phyloP scores from a whole-genome alignment of 73 alveolate genomes.

The Urostyla sp. region DNA sequence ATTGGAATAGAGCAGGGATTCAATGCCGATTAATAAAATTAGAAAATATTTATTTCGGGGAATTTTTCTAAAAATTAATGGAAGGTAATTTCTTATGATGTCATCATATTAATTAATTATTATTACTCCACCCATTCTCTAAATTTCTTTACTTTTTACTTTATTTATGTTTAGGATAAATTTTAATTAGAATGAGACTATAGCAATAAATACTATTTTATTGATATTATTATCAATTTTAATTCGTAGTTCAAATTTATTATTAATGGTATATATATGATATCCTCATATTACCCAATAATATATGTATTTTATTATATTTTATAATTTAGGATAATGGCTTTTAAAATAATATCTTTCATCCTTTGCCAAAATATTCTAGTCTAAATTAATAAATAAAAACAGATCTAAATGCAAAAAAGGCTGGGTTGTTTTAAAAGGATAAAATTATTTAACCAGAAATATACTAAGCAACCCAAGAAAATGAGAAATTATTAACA shows the following conservation, averaged over 20 bases:
- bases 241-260: slow-evolving; percentile 39
- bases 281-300: slow-evolving; percentile 17
- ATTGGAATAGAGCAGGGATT: too few species aligned
- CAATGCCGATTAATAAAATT: too few species aligned
- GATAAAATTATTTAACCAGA: too few species aligned
- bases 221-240: too few species aligned
- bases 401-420: neutral
- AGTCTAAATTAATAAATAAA: neutral
- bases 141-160: too few species aligned
- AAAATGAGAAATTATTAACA: too few species aligned
- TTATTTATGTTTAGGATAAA: too few species aligned
- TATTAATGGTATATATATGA: slow-evolving; percentile 8
- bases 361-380: slow-evolving; percentile 1
- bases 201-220: too few species aligned
- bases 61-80: neutral
- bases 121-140: too few species aligned
- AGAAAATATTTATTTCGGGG: neutral
- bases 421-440: neutral
- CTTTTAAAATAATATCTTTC: neutral
- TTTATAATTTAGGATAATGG: slow-evolving; percentile 26
- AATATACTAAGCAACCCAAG: neutral
- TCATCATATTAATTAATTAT: too few species aligned
- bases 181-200: too few species aligned
- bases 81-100: too few species aligned
- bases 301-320: neutral